These are phyloP conservation scores for Cercophora sp. DNA, from an alignment of 495 filamentous ascomycete genomes.

Conservation along the genomic window DNA sequence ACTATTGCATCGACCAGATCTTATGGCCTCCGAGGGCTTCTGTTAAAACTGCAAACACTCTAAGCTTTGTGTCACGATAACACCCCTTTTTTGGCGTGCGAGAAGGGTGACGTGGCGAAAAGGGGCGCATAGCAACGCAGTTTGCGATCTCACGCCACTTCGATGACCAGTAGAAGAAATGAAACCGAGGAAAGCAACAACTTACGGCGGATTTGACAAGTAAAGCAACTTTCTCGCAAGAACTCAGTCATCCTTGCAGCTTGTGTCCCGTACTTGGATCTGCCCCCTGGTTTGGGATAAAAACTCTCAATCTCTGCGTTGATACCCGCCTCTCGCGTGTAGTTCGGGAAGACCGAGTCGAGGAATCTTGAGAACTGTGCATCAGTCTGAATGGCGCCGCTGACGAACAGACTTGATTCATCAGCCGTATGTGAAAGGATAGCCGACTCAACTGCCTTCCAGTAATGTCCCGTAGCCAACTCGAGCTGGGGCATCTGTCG, in stretches of 20 bases:
- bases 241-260: conserved; percentile 31
- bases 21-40: conserved; percentile 26
- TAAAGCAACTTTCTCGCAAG: conserved; percentile 34
- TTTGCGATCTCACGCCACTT: no score
- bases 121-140: no score
- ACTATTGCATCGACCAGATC: conserved; percentile 37
- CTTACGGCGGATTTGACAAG: conserved; percentile 37
- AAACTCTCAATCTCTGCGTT: conserved; percentile 29
- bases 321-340: conserved; percentile 30
- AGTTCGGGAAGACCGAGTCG: conserved; percentile 37
- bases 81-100: no score
- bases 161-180: neutral
- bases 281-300: conserved; percentile 28
- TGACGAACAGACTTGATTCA: conserved; percentile 37
- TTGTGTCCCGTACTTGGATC: conserved; percentile 27
- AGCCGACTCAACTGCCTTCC: conserved; percentile 34
- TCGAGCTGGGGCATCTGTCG: conserved; percentile 43
- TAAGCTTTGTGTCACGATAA: no score
- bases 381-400: conserved; percentile 46
- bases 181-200: neutral
- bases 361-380: conserved; percentile 50
- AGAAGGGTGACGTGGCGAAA: no score
- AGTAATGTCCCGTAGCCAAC: conserved; percentile 40
- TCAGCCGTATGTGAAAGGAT: conserved; percentile 40
- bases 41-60: conserved; percentile 31